phyloP scores from a whole-genome alignment of 768 basidiomycete genomes.

The Leccinum variicolor region DNA sequence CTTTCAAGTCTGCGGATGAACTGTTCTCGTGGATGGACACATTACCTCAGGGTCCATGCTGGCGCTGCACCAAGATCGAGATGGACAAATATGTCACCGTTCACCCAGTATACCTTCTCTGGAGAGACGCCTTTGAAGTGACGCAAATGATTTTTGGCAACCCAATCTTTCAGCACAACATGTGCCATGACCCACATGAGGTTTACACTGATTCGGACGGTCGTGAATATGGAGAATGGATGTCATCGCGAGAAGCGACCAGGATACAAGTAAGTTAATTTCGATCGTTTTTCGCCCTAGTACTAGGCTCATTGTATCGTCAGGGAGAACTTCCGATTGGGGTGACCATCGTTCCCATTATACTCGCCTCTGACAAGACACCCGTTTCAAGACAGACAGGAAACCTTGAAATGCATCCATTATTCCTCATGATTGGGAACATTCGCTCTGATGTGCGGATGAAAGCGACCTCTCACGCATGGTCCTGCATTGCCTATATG shows the following conservation, averaged over 20 bases:
- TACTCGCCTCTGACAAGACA: conserved; percentile 34
- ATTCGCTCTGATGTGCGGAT: conserved; percentile 5
- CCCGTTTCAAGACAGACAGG: conserved; percentile 31
- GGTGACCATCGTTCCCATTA: conserved; percentile 28
- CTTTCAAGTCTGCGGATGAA: background rate
- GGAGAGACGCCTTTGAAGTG: background rate
- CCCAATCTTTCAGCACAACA: background rate
- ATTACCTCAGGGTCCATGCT: background rate
- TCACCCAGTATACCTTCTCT: background rate
- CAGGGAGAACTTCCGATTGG: background rate
- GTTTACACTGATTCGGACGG: background rate
- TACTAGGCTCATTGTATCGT: background rate
- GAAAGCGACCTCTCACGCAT: background rate
- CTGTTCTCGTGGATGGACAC: background rate
- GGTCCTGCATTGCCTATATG: conserved; percentile 22
- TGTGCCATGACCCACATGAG: background rate
- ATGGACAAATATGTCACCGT: background rate
- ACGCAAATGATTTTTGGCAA: background rate
- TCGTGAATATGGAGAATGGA: background rate
- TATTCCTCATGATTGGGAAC: conserved; percentile 32
- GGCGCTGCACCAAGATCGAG: background rate
- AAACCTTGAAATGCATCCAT: conserved; percentile 27
- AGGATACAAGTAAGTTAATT: background rate
- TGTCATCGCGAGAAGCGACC: background rate
- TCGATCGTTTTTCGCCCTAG: background rate